Evolutionary conservation across 2,329 filamentous ascomycete genomes (phyloP), one percentile per base, ranked within the genome.

Genomic region (Pyrenophora seminiperda): DNA sequence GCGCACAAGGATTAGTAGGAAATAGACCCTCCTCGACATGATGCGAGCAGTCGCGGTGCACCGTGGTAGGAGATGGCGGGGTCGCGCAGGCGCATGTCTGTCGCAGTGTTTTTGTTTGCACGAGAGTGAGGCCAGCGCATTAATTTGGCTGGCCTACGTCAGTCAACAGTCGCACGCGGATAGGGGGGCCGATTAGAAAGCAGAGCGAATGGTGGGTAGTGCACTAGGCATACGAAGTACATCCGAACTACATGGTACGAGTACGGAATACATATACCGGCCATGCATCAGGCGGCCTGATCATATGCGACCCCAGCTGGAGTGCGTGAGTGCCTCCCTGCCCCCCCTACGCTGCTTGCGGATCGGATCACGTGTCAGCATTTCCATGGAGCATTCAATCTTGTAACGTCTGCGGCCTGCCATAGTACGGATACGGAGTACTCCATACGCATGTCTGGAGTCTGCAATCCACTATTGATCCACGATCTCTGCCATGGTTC

Each of bases 11-110:
- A 96, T 81, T 65, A 99, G 81, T 48, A 95, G 77, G 57, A 97
- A 80, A 76, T 96, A 96, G 56, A 87, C 84, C 75, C 92, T 87
- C 80, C 92, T 86, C 91, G 91, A 96, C 93, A 97, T 97, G 64
- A 64, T 79, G 58, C 38, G 51, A 53, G 59, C 50, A 53, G 54
- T 54, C 48, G 49, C 41, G 53, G 44, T 53, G 46, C 54, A 53
- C 53, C 47, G 61, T 52, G 38, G 17, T 55, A 27, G 48, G 42
- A 44, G 42, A 41, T 41, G 34, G 30, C 50, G 54, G 52, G 46
- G 56, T 55, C 44, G 63, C 50, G 55, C 63, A 62, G 57, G 62
- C 37, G 67, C 70, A 72, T 72, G 53, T 63, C 66, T 66, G 65
- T 61, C 41, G 55, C 54, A 41, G 54, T 39, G 48, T 41, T 47